Conservation (phyloP, 352 stramenopile species). For the Phytophthora europaea region DNA sequence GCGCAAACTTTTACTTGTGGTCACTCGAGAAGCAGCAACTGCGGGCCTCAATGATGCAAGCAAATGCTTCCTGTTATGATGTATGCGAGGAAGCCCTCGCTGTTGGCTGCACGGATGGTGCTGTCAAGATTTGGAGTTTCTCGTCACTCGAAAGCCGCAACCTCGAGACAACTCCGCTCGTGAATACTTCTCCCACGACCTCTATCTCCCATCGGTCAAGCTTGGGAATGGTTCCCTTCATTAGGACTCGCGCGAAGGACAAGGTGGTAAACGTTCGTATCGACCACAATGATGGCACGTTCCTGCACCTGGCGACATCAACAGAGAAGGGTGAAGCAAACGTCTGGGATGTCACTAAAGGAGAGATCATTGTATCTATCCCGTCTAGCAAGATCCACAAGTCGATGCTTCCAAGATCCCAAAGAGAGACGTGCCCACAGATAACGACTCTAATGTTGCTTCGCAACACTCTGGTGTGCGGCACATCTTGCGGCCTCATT, state of each 20-base stretch:
- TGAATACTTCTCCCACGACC: constrained; percentile 67
- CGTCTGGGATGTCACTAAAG: constrained; percentile 90
- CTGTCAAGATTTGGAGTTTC: constrained; percentile 88
- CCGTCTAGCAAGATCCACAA: constrained; percentile 85
- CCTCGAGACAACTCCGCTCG: constrained; percentile 51
- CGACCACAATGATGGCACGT: constrained; percentile 83
- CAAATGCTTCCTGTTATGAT: constrained; percentile 80
- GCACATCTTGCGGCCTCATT: constrained; percentile 89
- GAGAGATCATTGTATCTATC: constrained; percentile 85
- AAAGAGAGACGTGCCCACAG: constrained; percentile 71
- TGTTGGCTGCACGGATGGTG: constrained; percentile 79
- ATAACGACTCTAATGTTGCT: constrained; percentile 92
- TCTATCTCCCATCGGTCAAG: constrained; percentile 85
- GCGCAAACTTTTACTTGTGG: constrained; percentile 89
- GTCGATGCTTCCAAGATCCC: constrained; percentile 76
- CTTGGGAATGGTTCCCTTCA: constrained; percentile 86
- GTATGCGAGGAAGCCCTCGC: constrained; percentile 84
- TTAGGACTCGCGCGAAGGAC: constrained; percentile 82
- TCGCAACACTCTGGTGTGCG: constrained; percentile 88
- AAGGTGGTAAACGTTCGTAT: constrained; percentile 85
- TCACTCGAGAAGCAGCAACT: constrained; percentile 77
- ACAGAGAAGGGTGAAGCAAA: constrained; percentile 90
- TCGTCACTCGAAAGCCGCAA: constrained; percentile 65
- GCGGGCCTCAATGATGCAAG: constrained; percentile 72
- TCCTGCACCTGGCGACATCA: constrained; percentile 84